phyloP scores from a whole-genome alignment of 2,329 filamentous ascomycete species.

The Onygenales sp. region DNA sequence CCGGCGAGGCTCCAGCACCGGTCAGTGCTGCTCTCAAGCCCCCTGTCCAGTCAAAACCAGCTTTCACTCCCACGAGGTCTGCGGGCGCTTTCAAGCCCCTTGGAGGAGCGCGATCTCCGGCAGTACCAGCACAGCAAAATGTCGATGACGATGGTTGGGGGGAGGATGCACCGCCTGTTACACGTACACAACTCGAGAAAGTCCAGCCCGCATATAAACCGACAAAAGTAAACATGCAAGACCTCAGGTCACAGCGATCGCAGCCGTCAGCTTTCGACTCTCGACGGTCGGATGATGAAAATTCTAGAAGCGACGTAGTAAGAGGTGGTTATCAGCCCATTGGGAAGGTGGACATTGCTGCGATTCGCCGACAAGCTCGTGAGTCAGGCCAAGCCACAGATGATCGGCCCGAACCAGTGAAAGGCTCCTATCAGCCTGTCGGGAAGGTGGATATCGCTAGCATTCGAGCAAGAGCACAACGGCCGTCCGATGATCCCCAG shows the following conservation, averaged over 20 bases:
- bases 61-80: conserved; percentile 69
- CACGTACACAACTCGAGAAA: conserved; percentile 79
- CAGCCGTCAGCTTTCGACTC: conserved; percentile 36
- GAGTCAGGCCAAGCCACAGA: conserved; percentile 49
- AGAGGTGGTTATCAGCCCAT: conserved; percentile 84
- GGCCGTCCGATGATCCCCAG: conserved; percentile 24
- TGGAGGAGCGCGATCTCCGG: conserved; percentile 46
- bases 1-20: conserved; percentile 49
- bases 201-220: conserved; percentile 89
- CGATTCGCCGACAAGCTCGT: conserved; percentile 67
- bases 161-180: conserved; percentile 81
- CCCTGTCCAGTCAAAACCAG: conserved; percentile 78
- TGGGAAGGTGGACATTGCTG: conserved; percentile 95
- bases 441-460: conserved; percentile 97
- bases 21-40: conserved; percentile 42
- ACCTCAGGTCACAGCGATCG: conserved; percentile 64
- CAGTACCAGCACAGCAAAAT: conserved; percentile 41
- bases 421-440: conserved; percentile 87
- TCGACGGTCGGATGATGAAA: conserved; percentile 44
- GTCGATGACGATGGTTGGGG: conserved; percentile 90
- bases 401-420: conserved; percentile 74
- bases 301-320: conserved; percentile 53
- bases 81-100: conserved; percentile 58
- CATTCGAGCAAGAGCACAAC: conserved; percentile 72
- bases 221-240: conserved; percentile 87